Conservation (phyloP, 148 eudicot genomes). For the Silene conica region DNA sequence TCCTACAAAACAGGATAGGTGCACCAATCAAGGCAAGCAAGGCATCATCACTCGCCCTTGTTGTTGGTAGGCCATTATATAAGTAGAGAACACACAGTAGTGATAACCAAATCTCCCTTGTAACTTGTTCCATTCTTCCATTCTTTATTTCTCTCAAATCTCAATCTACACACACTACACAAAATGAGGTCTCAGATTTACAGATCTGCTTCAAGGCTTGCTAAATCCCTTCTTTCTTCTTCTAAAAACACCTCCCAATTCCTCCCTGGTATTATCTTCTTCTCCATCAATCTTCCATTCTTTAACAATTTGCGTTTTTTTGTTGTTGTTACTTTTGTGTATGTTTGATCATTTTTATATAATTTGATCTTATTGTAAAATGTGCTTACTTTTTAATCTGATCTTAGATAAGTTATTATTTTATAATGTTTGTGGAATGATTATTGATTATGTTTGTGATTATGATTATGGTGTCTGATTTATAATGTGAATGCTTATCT, state of each 20-base stretch:
- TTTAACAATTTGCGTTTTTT: too few relatives aligned
- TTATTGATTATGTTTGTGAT: background rate
- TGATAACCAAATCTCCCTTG: background rate
- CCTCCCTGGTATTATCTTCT: conserved; percentile 40
- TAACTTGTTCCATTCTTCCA: background rate
- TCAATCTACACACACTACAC: too few relatives aligned
- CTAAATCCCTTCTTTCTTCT: conserved; percentile 61
- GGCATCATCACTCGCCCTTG: too few relatives aligned
- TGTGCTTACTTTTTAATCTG: background rate
- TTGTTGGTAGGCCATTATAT: background rate
- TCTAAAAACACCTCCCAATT: conserved; percentile 44
- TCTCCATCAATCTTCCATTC: background rate
- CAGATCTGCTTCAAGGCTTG: conserved; percentile 62
- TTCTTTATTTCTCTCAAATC: conserved; percentile 8
- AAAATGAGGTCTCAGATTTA: conserved; percentile 61
- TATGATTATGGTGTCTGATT: background rate
- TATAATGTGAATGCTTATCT: background rate
- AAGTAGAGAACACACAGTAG: background rate
- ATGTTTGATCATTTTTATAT: too few relatives aligned
- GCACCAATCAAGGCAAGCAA: conserved; percentile 13
- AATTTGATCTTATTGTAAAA: background rate
- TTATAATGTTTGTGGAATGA: background rate
- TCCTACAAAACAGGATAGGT: background rate
- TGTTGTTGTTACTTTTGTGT: too few relatives aligned
- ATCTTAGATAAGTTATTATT: background rate